Evolutionary conservation across 495 filamentous ascomycete genomes (phyloP), one percentile per base, ranked within the genome.

Genomic region (Xylaria palmicola): DNA sequence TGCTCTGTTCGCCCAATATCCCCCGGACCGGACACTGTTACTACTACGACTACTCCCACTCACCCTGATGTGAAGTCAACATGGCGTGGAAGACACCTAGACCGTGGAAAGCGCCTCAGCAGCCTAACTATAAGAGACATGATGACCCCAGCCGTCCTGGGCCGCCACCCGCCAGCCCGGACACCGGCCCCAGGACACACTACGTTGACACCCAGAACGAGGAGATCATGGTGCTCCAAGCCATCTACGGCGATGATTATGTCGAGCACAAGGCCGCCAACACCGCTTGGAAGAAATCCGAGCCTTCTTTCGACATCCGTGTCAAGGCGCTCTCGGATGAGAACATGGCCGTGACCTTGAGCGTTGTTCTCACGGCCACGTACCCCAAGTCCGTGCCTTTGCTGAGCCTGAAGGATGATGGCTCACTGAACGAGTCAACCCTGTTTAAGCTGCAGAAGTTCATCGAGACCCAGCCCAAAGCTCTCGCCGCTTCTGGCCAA

Each of bases 241-340:
- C 95, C 5, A 97, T 98, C 40, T 98, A 94, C 68, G 89, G 88
- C 68, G 92, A 97, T 48, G 94, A 98, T 68, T 98, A 89, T 69
- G 76, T 86, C 65, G 84, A 91, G 62, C 85, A 92, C 57, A 83
- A 86, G 62, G 76, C 83, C 27, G 85, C 87, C 68, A 83, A 83
- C 43, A 86, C 85, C 43, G 92, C 92, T 39, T 98, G 94, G 94
- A 90, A 96, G 84, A 92, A 91, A 85, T 85, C 89, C 3, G 89
- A 95, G 68, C 85, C 89, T 29, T 81, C 84, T 0, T 95, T 98
- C 67, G 88, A 89, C 63, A 86, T 98, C 53, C 83, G 80, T 52
- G 76, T 97, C 30, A 90, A 86, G 66, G 82, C 91, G 9, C 81
- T 82, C 22, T 85, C 86, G 1, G 88, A 93, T 56, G 80, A 86